Evolutionary conservation across 106 monocot species (phyloP).

Genomic region (Xerophyta viscosa): DNA sequence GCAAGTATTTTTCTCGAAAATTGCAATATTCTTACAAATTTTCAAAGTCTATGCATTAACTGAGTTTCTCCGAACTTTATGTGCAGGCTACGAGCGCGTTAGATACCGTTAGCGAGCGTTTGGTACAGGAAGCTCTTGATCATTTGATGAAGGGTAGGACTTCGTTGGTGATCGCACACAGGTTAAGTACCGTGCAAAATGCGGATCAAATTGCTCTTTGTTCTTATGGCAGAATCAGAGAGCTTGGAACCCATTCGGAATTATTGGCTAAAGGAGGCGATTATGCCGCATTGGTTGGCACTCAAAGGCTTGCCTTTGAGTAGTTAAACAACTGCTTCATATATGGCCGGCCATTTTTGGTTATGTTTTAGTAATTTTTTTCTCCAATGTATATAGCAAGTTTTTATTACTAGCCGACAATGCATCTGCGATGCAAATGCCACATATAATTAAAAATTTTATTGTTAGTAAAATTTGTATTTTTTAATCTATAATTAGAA

Average conservation of each 20-base stretch:
- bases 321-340: too few relatives aligned
- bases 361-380: too few relatives aligned
- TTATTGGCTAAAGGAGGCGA: constrained; percentile 54
- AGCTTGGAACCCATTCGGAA: constrained; percentile 78
- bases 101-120: constrained; percentile 83
- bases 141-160: constrained; percentile 90
- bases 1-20: constrained; percentile 20
- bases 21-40: background rate
- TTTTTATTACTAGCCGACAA: too few relatives aligned
- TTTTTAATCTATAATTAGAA: too few relatives aligned
- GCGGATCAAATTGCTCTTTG: constrained; percentile 89
- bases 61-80: background rate
- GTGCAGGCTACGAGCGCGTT: constrained; percentile 95
- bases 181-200: constrained; percentile 95
- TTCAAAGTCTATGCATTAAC: background rate
- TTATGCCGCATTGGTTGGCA: constrained; percentile 76
- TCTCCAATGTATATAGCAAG: too few relatives aligned
- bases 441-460: too few relatives aligned
- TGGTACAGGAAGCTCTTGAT: constrained; percentile 88
- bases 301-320: constrained; percentile 95
- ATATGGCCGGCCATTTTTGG: too few relatives aligned
- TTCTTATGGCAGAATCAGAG: constrained; percentile 61
- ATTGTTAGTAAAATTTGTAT: too few relatives aligned
- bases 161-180: constrained; percentile 88
- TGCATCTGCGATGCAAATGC: too few relatives aligned